A percentile compares a stretch with the other conserved stretches of the same genome.
phyloP scores from a whole-genome alignment of 2,329 filamentous ascomycete genomes.

The Fusarium bulbicola region DNA sequence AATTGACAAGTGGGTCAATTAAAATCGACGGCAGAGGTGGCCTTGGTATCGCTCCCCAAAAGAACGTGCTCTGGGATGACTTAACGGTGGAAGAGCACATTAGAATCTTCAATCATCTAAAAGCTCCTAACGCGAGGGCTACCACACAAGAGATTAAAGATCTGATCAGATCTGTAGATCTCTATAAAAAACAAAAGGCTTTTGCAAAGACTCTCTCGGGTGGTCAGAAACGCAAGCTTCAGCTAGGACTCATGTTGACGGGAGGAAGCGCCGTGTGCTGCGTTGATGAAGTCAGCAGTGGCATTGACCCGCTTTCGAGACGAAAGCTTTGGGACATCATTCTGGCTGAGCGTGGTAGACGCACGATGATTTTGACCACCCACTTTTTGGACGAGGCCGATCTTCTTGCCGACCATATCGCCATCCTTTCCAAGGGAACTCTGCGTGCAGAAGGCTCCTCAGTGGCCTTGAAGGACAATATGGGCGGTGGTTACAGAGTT shows the following conservation, averaged over 20 bases:
- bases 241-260: slow-evolving; percentile 94
- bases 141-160: slow-evolving; percentile 66
- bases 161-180: slow-evolving; percentile 76
- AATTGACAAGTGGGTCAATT: slow-evolving; percentile 79
- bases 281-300: slow-evolving; percentile 90
- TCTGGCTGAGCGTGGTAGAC: slow-evolving; percentile 79
- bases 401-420: slow-evolving; percentile 86
- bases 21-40: slow-evolving; percentile 80
- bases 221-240: slow-evolving; percentile 91
- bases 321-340: slow-evolving; percentile 96
- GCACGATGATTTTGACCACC: slow-evolving; percentile 88
- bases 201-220: slow-evolving; percentile 82
- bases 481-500: slow-evolving; percentile 87
- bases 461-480: slow-evolving; percentile 81
- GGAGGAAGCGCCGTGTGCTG: slow-evolving; percentile 89
- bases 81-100: slow-evolving; percentile 89
- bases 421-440: slow-evolving; percentile 84
- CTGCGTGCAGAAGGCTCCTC: slow-evolving; percentile 85
- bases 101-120: slow-evolving; percentile 82
- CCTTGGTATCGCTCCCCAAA: slow-evolving; percentile 88
- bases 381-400: slow-evolving; percentile 96
- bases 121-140: slow-evolving; percentile 67
- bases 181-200: slow-evolving; percentile 77
- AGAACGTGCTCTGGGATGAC: slow-evolving; percentile 93
- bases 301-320: slow-evolving; percentile 85